Percentiles rank a stretch among this genome's conserved stretches.
Evolutionary conservation across 805 yeast species (phyloP).

Genomic region (Ascoidea tarda): DNA sequence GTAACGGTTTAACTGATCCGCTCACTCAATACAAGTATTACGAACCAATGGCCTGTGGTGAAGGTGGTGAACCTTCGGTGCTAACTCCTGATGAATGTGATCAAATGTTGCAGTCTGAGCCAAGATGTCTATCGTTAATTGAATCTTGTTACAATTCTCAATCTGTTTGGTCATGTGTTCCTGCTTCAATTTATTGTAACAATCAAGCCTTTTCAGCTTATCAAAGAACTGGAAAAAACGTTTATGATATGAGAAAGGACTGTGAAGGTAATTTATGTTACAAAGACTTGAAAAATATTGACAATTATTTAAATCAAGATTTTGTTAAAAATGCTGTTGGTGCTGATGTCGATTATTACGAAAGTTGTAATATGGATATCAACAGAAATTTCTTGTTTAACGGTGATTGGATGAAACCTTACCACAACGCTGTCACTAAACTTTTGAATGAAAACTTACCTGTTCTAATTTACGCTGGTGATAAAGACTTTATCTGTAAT

Average conservation of each 20-base stretch:
- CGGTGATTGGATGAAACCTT: constrained; percentile 91
- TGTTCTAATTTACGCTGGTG: constrained; percentile 87
- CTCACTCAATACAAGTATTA: constrained; percentile 64
- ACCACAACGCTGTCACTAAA: constrained; percentile 58
- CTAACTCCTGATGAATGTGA: constrained; percentile 70
- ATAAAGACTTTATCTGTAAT: constrained; percentile 91
- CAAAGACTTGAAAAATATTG: constrained; percentile 59
- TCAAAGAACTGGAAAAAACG: constrained; percentile 78
- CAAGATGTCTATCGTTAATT: constrained; percentile 67
- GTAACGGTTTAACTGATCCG: constrained; percentile 86
- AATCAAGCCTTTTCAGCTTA: constrained; percentile 75
- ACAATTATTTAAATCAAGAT: constrained; percentile 62
- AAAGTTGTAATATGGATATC: constrained; percentile 70
- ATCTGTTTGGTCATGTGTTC: constrained; percentile 76
- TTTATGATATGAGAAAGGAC: constrained; percentile 72
- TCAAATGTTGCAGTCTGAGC: constrained; percentile 48
- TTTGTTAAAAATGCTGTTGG: constrained; percentile 75
- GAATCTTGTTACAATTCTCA: constrained; percentile 65
- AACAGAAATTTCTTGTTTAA: constrained; percentile 70
- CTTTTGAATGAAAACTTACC: constrained; percentile 65
- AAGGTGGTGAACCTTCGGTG: constrained; percentile 70
- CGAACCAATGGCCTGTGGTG: constrained; percentile 92
- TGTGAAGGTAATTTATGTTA: constrained; percentile 68
- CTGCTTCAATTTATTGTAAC: constrained; percentile 85
- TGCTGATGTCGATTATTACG: constrained; percentile 71